Base-by-base conservation (phyloP, 2,329 filamentous ascomycete species). In the Fusarium buharicum region DNA sequence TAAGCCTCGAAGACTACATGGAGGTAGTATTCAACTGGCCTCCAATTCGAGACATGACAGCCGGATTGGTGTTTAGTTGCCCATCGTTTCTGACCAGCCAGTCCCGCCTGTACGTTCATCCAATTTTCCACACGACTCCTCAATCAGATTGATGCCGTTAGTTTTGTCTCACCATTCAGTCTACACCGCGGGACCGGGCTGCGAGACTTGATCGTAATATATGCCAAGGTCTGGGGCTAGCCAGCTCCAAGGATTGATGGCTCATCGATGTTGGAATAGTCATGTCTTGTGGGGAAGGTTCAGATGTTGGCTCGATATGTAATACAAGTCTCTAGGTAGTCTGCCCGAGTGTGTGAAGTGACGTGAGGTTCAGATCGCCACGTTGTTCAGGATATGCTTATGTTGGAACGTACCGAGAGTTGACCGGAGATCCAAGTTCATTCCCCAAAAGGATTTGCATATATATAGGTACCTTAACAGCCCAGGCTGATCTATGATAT, bases 151-250 rank as follows among this genome's bases (percentile, higher is more conserved):
- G 5, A 36, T 7, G 33, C 8, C 40, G 13, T 55, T 56, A 20
- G 30, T n/a, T 37, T 18, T 30, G 47, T 51, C 22, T 52, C 20
- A 12, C 7, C 14, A 28, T 11, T 36, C 28, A 30, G 18, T 14
- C 38, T 48, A 55, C 38, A 39, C 22, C 34, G 24, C 54, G 56
- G 56, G 17, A 34, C 17, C 57, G 57, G 57, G 16, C 57, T 38
- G 50, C n/a, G 34, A 55, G 57, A 45, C 27, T 24, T 18, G 16
- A 14, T 4, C 28, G 8, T 4, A 13, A 5, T 7, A 18, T 8
- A 31, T 17, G 22, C 24, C 14, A 10, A 28, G 39, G 13, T n/a
- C n/a, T 27, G 10, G 11, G 10, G 10, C 20, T 22, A 44, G 27
- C 27, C 17, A 16, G 6, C 13, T 16, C n/a, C n/a, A 41, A 16